Evolutionary conservation across 306 rosid genomes (phyloP).

Genomic region (Vigna angularis): DNA sequence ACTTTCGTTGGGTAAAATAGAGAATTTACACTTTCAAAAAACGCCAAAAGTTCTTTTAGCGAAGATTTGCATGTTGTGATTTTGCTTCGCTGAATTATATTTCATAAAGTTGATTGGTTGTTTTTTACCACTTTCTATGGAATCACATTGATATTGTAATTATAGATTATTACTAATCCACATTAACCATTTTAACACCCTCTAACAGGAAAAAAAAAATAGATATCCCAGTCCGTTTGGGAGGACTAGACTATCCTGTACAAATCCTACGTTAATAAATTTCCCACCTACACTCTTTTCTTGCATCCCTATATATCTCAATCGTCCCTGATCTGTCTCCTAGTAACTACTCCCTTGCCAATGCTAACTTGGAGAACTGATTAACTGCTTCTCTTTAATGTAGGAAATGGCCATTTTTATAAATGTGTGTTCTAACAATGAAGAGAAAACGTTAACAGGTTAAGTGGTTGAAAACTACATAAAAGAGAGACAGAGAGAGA

Average conservation of each 20-base stretch:
- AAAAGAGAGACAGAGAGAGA: neutral
- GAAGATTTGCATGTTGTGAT: too few species aligned
- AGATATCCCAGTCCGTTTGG: neutral
- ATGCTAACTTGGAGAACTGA: neutral
- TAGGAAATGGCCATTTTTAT: neutral
- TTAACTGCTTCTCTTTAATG: slow-evolving; percentile 7
- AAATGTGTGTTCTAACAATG: slow-evolving; percentile 10
- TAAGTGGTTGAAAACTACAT: slow-evolving; percentile 25
- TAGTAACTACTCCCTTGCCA: neutral
- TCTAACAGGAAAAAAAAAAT: neutral
- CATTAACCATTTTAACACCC: neutral
- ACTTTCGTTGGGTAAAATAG: too few species aligned
- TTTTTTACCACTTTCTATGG: too few species aligned
- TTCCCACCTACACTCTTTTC: neutral
- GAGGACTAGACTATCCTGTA: neutral
- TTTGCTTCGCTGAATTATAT: too few species aligned
- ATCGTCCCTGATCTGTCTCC: neutral
- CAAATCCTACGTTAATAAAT: neutral
- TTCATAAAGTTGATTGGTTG: too few species aligned
- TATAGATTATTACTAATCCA: too few species aligned
- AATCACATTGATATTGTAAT: too few species aligned
- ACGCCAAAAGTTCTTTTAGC: too few species aligned
- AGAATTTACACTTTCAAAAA: too few species aligned
- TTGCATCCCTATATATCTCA: neutral
- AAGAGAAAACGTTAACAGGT: neutral